phyloP scores from a whole-genome alignment of 306 rosid genomes.

The Arachis stenosperma region DNA sequence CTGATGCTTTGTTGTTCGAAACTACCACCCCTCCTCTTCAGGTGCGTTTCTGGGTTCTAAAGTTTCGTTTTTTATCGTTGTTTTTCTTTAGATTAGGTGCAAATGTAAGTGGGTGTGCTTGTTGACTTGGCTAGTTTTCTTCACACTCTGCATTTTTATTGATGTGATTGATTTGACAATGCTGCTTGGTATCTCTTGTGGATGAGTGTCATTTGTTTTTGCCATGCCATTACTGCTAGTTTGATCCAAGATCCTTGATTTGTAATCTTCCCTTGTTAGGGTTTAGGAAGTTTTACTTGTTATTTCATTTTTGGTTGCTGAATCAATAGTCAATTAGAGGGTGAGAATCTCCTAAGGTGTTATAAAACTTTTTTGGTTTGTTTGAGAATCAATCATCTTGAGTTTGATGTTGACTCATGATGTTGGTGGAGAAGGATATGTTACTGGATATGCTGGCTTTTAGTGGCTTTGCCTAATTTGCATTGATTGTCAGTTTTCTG shows the following conservation, averaged over 20 bases:
- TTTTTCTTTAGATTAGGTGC: slow-evolving; percentile 12
- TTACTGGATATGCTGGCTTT: slow-evolving; percentile 6
- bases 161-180: slow-evolving; percentile 26
- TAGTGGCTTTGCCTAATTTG: neutral
- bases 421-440: slow-evolving; percentile 10
- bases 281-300: neutral
- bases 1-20: slow-evolving; percentile 86
- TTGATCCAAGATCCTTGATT: slow-evolving; percentile 24
- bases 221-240: neutral
- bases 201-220: slow-evolving; percentile 7
- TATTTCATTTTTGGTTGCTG: slow-evolving; percentile 15
- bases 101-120: slow-evolving; percentile 6
- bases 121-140: slow-evolving; percentile 16
- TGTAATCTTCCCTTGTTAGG: neutral
- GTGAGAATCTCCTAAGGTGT: neutral
- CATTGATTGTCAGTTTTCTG: neutral
- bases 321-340: slow-evolving; percentile 1
- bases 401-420: neutral
- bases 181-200: slow-evolving; percentile 3
- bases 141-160: neutral
- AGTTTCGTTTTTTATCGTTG: neutral
- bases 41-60: slow-evolving; percentile 48
- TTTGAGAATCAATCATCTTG: slow-evolving; percentile 5
- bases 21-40: slow-evolving; percentile 71
- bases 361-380: slow-evolving; percentile 8